phyloP scores from a whole-genome alignment of 2,329 filamentous ascomycete species.

The Xylariaceae sp. region DNA sequence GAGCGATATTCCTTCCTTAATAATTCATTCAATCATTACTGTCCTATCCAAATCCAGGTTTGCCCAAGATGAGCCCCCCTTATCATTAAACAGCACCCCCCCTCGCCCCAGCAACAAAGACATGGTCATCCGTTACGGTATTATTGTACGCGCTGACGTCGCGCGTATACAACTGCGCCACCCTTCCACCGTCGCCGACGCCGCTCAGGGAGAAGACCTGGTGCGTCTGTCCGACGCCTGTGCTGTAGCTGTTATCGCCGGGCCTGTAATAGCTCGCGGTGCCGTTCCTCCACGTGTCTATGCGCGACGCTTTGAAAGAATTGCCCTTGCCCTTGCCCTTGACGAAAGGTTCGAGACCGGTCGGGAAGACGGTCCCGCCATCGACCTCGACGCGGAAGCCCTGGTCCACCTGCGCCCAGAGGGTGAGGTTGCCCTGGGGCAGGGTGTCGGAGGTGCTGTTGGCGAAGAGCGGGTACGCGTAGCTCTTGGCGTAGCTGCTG shows the following conservation, averaged over 20 bases:
- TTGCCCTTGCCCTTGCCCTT: too few species aligned
- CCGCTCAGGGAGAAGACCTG: conserved; percentile 54
- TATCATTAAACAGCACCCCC: neutral
- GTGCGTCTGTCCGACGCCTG: conserved; percentile 49
- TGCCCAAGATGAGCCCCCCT: too few species aligned
- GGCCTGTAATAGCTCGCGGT: conserved; percentile 49
- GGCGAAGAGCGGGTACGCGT: conserved; percentile 57
- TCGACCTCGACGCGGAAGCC: conserved; percentile 34
- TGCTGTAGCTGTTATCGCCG: conserved; percentile 41
- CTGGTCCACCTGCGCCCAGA: conserved; percentile 39
- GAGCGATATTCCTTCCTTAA: too few species aligned
- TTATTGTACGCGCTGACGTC: conserved; percentile 39
- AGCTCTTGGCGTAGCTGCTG: conserved; percentile 35
- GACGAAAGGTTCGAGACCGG: conserved; percentile 53
- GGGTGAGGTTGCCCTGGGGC: conserved; percentile 40
- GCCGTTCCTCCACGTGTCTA: conserved; percentile 52
- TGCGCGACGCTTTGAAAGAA: too few species aligned
- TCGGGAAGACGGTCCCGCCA: conserved; percentile 46
- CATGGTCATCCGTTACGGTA: conserved; percentile 19
- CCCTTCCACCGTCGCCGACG: conserved; percentile 24
- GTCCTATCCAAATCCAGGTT: too few species aligned
- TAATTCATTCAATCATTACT: too few species aligned
- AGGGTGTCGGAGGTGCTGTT: conserved; percentile 44
- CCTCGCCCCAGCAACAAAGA: conserved; percentile 1
- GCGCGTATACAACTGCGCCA: conserved; percentile 49